Conservation (phyloP, 2,329 filamentous ascomycete species). For the Pezicula radicicola region DNA sequence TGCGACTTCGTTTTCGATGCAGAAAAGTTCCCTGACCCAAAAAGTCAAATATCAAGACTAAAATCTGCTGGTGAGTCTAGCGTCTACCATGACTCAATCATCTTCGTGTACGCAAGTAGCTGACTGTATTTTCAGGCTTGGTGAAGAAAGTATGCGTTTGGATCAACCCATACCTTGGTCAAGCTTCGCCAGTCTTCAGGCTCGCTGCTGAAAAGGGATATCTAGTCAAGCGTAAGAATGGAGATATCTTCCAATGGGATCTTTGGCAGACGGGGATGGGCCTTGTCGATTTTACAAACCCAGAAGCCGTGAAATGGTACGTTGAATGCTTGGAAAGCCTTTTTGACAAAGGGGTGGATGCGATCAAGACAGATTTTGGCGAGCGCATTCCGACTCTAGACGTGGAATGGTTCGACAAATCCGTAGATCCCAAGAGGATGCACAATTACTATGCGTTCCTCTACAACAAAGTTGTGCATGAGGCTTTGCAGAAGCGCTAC, state of each 20-base stretch:
- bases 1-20: conserved; percentile 60
- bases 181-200: conserved; percentile 56
- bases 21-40: conserved; percentile 55
- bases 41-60: conserved; percentile 49
- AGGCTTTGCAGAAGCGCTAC: conserved; percentile 45
- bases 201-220: conserved; percentile 55
- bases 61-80: conserved; percentile 38
- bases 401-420: conserved; percentile 50
- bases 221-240: conserved; percentile 55
- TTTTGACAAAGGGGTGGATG: conserved; percentile 57
- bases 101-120: conserved; percentile 26
- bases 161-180: conserved; percentile 61
- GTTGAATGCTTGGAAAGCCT: conserved; percentile 46
- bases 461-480: conserved; percentile 59
- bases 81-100: background rate
- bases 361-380: conserved; percentile 63
- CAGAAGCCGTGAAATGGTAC: conserved; percentile 54
- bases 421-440: conserved; percentile 51
- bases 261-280: conserved; percentile 64
- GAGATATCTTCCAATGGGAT: conserved; percentile 62
- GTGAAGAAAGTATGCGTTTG: conserved; percentile 50
- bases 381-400: conserved; percentile 56
- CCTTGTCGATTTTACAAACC: conserved; percentile 61
- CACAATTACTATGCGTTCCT: conserved; percentile 62
- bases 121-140: conserved; percentile 46